Conservation (phyloP, 345 rosid genomes). For the Brassica nigra region DNA sequence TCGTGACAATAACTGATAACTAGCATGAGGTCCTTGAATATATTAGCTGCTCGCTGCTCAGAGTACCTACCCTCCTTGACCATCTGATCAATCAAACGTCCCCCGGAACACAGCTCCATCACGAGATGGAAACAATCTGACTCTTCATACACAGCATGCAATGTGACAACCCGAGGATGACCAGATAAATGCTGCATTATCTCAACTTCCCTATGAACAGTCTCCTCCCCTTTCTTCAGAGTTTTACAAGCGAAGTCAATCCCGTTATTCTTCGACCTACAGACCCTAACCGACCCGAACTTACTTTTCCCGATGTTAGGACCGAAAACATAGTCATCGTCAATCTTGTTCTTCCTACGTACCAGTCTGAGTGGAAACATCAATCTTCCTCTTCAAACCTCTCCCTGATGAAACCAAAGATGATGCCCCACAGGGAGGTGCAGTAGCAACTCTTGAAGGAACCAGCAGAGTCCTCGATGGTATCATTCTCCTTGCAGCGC, state of each 20-base stretch:
- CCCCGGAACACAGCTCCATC: constrained; percentile 91
- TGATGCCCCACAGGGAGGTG: constrained; percentile 91
- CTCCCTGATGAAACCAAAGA: constrained; percentile 72
- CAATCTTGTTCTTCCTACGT: constrained; percentile 81
- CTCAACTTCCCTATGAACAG: constrained; percentile 93
- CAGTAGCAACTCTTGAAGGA: constrained; percentile 86
- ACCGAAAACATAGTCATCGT: constrained; percentile 69
- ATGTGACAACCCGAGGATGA: constrained; percentile 87
- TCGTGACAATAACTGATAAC: constrained; percentile 87
- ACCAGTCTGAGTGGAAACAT: constrained; percentile 67
- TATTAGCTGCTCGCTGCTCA: constrained; percentile 86
- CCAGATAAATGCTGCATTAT: constrained; percentile 98
- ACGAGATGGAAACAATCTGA: constrained; percentile 81
- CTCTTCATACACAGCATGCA: constrained; percentile 85
- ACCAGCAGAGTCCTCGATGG: constrained; percentile 51
- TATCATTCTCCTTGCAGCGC: constrained; percentile 75
- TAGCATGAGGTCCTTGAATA: constrained; percentile 85
- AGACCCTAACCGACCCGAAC: constrained; percentile 82
- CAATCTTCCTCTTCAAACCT: constrained; percentile 97
- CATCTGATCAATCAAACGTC: constrained; percentile 92
- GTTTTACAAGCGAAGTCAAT: constrained; percentile 81
- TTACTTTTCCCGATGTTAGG: constrained; percentile 75
- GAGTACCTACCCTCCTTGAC: constrained; percentile 56
- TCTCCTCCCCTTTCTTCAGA: constrained; percentile 82
- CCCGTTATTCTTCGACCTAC: constrained; percentile 60